Evolutionary conservation across 192 early-diverging fungal genomes (phyloP).

Genomic region (Backusella psychrophila): DNA sequence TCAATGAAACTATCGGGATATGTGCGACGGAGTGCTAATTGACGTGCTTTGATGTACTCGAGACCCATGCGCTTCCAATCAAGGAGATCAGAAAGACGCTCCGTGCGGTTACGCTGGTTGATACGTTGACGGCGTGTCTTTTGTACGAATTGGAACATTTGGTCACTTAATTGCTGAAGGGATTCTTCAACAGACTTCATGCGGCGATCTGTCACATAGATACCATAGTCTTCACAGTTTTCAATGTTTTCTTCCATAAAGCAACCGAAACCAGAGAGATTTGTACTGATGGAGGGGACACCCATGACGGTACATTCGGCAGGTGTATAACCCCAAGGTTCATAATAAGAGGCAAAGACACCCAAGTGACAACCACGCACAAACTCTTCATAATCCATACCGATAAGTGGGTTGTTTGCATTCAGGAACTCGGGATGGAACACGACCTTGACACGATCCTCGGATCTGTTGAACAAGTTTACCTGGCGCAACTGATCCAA

Average conservation of each 20-base stretch:
- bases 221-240: conserved; percentile 92
- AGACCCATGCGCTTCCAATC: conserved; percentile 99
- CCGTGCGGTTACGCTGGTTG: conserved; percentile 97
- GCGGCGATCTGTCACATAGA: conserved; percentile 95
- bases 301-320: conserved; percentile 99
- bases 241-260: conserved; percentile 98
- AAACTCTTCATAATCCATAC: conserved; percentile 98
- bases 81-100: conserved; percentile 91
- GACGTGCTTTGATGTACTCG: conserved; percentile 97
- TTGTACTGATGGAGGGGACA: conserved; percentile 93
- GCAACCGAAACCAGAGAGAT: conserved; percentile 96
- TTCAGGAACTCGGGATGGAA: conserved; percentile 99
- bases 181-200: conserved; percentile 92
- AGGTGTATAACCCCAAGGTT: conserved; percentile 98
- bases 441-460: conserved; percentile 93
- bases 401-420: conserved; percentile 90
- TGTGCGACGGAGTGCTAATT: conserved; percentile 84
- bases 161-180: conserved; percentile 79
- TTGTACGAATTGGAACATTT: conserved; percentile 92
- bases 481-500: conserved; percentile 76
- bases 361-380: conserved; percentile 96
- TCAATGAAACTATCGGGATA: conserved; percentile 86
- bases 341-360: conserved; percentile 97
- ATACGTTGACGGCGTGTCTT: conserved; percentile 97
- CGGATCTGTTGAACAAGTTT: conserved; percentile 83